These are phyloP conservation scores for Solanum corneliomulleri DNA, from an alignment of 257 asterid genomes.

Conservation along the genomic window DNA sequence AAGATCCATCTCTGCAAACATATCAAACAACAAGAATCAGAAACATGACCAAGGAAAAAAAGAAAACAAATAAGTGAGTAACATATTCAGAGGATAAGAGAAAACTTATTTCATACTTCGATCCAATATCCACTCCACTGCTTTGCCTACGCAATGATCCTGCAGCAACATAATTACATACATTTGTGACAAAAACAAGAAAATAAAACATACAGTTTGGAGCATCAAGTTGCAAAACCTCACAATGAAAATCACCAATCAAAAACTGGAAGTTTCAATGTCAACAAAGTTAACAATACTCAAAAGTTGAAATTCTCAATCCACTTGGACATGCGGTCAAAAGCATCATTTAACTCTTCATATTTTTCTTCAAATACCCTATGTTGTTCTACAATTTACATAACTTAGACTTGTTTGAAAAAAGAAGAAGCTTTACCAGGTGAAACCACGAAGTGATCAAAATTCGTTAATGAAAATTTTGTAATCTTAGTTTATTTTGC, in stretches of 20 bases:
- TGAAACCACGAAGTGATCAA: neutral
- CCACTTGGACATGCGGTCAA: neutral
- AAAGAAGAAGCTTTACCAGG: neutral
- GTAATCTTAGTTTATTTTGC: neutral
- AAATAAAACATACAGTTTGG: neutral
- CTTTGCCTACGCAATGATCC: conserved; percentile 61
- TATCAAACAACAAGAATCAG: conserved; percentile 29
- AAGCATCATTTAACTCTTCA: neutral
- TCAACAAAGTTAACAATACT: neutral
- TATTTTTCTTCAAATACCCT: neutral
- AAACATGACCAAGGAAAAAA: conserved; percentile 1
- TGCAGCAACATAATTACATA: conserved; percentile 11
- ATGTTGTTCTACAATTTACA: neutral
- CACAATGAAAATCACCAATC: neutral
- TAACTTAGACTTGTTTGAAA: neutral
- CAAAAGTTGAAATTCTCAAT: neutral
- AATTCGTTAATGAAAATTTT: neutral
- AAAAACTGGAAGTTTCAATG: neutral
- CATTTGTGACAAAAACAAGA: neutral
- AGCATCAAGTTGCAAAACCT: neutral
- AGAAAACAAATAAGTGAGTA: neutral
- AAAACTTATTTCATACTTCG: conserved; percentile 29
- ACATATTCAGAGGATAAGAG: neutral
- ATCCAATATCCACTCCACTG: conserved; percentile 55
- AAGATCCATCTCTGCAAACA: conserved; percentile 42